A percentile compares a stretch with the other conserved stretches of the same genome.
phyloP scores from a whole-genome alignment of 2,329 filamentous ascomycete species.

The Zymoseptoria passerinii region DNA sequence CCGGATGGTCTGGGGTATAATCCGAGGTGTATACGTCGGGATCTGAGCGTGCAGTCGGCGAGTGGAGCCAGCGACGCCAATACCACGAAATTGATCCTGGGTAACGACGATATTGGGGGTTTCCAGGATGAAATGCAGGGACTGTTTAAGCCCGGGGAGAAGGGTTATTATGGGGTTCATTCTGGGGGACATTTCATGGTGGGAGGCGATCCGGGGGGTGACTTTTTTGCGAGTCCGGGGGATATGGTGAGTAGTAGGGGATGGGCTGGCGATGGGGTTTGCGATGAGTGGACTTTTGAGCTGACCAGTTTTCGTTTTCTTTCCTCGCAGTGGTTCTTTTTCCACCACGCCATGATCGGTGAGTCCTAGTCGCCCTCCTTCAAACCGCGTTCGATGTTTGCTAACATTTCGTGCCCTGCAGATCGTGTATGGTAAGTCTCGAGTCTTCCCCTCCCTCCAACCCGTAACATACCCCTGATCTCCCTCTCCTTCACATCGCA shows the following conservation, averaged over 20 bases:
- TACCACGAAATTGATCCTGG: constrained; percentile 15
- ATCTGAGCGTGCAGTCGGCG: constrained; percentile 22
- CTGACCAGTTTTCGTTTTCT: too few species aligned
- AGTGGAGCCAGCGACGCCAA: constrained; percentile 12
- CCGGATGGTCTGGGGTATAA: constrained; percentile 26
- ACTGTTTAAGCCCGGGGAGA: constrained; percentile 4
- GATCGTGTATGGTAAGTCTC: constrained; percentile 32
- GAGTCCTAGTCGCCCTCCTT: too few species aligned
- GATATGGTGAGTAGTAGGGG: constrained; percentile 35
- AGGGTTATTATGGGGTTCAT: constrained; percentile 31
- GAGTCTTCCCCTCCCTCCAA: too few species aligned
- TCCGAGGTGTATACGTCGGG: constrained; percentile 32
- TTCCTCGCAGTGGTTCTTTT: constrained; percentile 32
- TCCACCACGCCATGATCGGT: constrained; percentile 42
- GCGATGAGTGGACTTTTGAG: too few species aligned
- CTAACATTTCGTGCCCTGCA: too few species aligned
- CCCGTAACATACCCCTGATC: too few species aligned
- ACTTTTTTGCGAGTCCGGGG: constrained; percentile 38
- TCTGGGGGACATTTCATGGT: constrained; percentile 41
- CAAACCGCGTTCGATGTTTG: too few species aligned
- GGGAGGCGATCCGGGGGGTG: constrained; percentile 40
- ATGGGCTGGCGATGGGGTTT: too few species aligned
- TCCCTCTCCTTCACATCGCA: too few species aligned
- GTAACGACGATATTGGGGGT: constrained; percentile 9
- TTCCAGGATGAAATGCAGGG: constrained; percentile 26